phyloP scores from a whole-genome alignment of 1,284 basidiomycete species.

The Termitomyces sp. region DNA sequence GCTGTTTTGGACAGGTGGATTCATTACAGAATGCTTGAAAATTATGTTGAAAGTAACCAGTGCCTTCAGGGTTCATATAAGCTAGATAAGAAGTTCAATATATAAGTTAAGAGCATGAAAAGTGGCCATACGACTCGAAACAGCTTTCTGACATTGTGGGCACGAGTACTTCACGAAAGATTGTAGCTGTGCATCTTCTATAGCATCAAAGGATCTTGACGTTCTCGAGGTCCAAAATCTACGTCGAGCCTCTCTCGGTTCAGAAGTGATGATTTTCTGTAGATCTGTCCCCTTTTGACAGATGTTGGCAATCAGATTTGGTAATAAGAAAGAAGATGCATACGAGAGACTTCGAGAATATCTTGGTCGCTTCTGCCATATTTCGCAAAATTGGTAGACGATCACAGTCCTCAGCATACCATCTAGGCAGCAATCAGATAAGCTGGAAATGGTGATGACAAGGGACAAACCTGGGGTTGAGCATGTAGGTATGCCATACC shows the following conservation, averaged over 20 bases:
- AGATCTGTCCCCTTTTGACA: slow-evolving; percentile 4
- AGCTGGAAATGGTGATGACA: not conserved
- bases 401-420: slow-evolving; percentile 36
- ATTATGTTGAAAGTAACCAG: slow-evolving; percentile 34
- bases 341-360: slow-evolving; percentile 25
- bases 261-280: slow-evolving; percentile 2
- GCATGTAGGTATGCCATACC: slow-evolving; percentile 45
- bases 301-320: not conserved
- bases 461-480: slow-evolving; percentile 37
- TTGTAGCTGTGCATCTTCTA: slow-evolving; percentile 24
- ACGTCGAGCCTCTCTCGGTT: slow-evolving; percentile 14
- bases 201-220: slow-evolving; percentile 28
- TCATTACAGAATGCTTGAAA: slow-evolving; percentile 26
- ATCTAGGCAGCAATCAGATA: slow-evolving; percentile 21
- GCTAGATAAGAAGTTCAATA: slow-evolving; percentile 20
- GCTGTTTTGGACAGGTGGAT: slow-evolving; percentile 15
- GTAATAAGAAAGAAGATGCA: slow-evolving; percentile 1
- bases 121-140: slow-evolving; percentile 21
- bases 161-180: slow-evolving; percentile 25
- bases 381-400: slow-evolving; percentile 24
- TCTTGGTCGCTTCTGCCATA: slow-evolving; percentile 20
- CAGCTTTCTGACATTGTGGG: slow-evolving; percentile 25
- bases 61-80: slow-evolving; percentile 26
- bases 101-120: not conserved
- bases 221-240: slow-evolving; percentile 26